A percentile compares a stretch with the other conserved stretches of the same genome.
Conservation (phyloP, 768 basidiomycete genomes). For the Amanita muscaria region DNA sequence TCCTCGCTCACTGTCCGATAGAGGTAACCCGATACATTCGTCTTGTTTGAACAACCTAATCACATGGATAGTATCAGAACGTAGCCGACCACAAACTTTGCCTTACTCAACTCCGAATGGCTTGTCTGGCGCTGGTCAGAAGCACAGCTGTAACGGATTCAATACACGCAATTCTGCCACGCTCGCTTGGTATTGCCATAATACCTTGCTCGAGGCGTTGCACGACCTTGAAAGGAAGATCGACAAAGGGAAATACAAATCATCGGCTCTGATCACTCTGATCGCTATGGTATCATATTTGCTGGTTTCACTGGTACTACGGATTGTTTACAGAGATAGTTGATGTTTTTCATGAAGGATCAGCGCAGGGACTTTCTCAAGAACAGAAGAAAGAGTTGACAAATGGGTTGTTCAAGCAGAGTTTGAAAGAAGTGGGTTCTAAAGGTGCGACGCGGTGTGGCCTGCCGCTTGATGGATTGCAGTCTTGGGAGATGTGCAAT, state of each 20-base stretch:
- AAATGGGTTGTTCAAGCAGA: slow-evolving; percentile 51
- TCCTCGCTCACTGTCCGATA: slow-evolving; percentile 63
- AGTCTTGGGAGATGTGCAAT: neutral
- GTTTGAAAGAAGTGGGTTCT: slow-evolving; percentile 56
- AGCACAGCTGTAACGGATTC: too few species aligned
- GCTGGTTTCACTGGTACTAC: slow-evolving; percentile 45
- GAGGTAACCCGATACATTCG: slow-evolving; percentile 38
- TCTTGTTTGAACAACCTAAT: neutral
- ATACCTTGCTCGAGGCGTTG: slow-evolving; percentile 43
- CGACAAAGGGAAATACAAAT: slow-evolving; percentile 15
- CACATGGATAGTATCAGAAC: slow-evolving; percentile 40
- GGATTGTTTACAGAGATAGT: slow-evolving; percentile 42
- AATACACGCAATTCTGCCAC: slow-evolving; percentile 21
- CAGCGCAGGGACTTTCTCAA: slow-evolving; percentile 14
- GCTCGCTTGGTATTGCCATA: slow-evolving; percentile 66
- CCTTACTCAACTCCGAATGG: slow-evolving; percentile 58
- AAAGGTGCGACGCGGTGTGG: slow-evolving; percentile 54
- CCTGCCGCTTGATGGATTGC: slow-evolving; percentile 63
- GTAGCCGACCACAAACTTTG: slow-evolving; percentile 52
- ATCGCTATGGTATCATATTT: slow-evolving; percentile 59
- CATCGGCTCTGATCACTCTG: slow-evolving; percentile 27
- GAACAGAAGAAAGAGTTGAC: slow-evolving; percentile 36
- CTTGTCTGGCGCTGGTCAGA: slow-evolving; percentile 63
- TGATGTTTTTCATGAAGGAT: slow-evolving; percentile 18
- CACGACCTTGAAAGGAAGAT: slow-evolving; percentile 19